phyloP scores from a whole-genome alignment of 352 stramenopile species.

The Pythium angustatum region DNA sequence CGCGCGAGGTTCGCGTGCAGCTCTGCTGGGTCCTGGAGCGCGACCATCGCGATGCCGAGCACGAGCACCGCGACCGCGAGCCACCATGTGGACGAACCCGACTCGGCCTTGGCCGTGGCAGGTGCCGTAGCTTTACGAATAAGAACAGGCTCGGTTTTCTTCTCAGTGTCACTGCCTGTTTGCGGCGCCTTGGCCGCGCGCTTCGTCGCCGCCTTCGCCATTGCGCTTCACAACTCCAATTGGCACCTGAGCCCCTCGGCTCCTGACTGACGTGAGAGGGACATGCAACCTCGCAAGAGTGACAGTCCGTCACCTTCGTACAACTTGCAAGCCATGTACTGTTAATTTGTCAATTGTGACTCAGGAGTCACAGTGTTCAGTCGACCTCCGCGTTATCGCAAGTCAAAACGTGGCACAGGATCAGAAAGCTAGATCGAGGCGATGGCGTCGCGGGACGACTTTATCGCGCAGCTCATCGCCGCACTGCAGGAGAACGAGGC shows the following conservation, averaged over 20 bases:
- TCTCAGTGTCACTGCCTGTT: neutral
- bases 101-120: neutral
- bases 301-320: neutral
- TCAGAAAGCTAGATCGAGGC: neutral
- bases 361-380: no score
- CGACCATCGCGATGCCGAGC: slow-evolving; percentile 19
- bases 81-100: neutral
- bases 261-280: no score
- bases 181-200: neutral
- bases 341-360: no score
- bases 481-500: slow-evolving; percentile 53
- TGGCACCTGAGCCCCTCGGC: no score
- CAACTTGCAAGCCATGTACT: neutral
- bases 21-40: slow-evolving; percentile 24
- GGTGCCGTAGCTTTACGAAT: no score
- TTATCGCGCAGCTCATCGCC: slow-evolving; percentile 60
- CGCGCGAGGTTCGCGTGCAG: slow-evolving; percentile 1
- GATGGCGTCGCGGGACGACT: slow-evolving; percentile 37
- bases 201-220: slow-evolving; percentile 12
- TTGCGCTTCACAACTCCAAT: no score
- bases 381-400: no score
- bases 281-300: neutral
- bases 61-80: slow-evolving; percentile 26
- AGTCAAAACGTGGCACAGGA: neutral
- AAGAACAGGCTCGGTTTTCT: no score